Evolutionary conservation across 2,329 filamentous ascomycete genomes (phyloP).

Genomic region (Aspergillus amoenus): DNA sequence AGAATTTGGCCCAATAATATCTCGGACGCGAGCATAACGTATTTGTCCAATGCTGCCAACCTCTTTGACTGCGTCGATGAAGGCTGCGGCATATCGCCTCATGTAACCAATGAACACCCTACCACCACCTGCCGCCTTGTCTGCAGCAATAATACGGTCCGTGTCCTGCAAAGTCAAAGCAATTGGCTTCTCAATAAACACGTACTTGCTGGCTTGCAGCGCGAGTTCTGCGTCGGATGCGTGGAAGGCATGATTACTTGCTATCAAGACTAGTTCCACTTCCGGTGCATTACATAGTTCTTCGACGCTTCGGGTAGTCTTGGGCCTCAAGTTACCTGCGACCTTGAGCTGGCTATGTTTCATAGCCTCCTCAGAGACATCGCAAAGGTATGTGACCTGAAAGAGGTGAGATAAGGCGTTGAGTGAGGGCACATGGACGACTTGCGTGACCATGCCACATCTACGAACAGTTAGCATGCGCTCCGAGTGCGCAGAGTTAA

Average conservation of each 20-base stretch:
- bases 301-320: conserved; percentile 37
- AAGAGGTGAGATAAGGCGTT: too few species aligned
- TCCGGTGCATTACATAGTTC: conserved; percentile 45
- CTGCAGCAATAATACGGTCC: conserved; percentile 41
- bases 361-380: too few species aligned
- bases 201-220: conserved; percentile 52
- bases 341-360: too few species aligned
- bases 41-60: conserved; percentile 51
- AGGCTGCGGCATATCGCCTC: conserved; percentile 57
- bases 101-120: conserved; percentile 60
- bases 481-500: too few species aligned
- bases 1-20: conserved; percentile 54
- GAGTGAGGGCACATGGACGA: too few species aligned
- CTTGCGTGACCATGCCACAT: too few species aligned
- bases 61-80: conserved; percentile 55
- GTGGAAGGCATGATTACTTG: conserved; percentile 53
- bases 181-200: conserved; percentile 58
- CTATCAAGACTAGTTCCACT: conserved; percentile 53
- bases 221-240: conserved; percentile 49
- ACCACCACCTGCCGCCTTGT: conserved; percentile 22
- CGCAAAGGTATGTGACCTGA: too few species aligned
- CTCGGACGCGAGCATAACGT: conserved; percentile 52
- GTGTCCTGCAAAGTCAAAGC: conserved; percentile 36
- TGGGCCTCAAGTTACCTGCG: neutral
- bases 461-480: too few species aligned